A percentile compares a stretch with the other conserved stretches of the same genome.
Conservation (phyloP, 768 basidiomycete species). For the Mrakia gelida region DNA sequence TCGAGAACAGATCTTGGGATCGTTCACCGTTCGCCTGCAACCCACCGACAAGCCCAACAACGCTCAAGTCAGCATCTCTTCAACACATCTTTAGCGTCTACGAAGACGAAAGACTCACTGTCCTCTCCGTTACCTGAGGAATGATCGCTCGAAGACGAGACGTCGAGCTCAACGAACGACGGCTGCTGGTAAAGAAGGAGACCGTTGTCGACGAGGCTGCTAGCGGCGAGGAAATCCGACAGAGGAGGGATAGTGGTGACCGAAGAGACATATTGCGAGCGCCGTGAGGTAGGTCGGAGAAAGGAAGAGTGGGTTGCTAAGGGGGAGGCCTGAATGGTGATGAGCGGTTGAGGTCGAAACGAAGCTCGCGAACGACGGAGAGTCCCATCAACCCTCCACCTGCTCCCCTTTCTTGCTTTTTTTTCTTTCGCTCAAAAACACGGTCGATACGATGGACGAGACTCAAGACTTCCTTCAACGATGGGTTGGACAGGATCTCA, state of each 20-base stretch:
- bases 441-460: too few species aligned
- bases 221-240: too few species aligned
- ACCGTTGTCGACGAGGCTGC: not conserved
- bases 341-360: too few species aligned
- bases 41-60: not conserved
- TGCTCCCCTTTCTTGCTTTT: too few species aligned
- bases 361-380: too few species aligned
- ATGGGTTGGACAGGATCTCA: not conserved
- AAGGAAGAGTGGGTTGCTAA: too few species aligned
- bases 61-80: not conserved
- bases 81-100: not conserved
- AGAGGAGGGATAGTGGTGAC: too few species aligned
- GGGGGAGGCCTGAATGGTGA: too few species aligned
- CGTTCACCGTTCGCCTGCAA: conserved; percentile 22
- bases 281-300: too few species aligned
- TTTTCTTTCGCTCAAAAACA: too few species aligned
- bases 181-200: not conserved
- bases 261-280: too few species aligned
- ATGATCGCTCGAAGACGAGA: conserved; percentile 8
- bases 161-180: not conserved
- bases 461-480: not conserved
- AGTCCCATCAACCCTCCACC: too few species aligned
- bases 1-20: conserved; percentile 86
- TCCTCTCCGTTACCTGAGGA: conserved; percentile 21
- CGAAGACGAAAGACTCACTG: conserved; percentile 1